Percentiles rank a stretch among this genome's conserved stretches.
Evolutionary conservation across 2,329 filamentous ascomycete genomes (phyloP).

Genomic region (Rhynchosporium agropyri): DNA sequence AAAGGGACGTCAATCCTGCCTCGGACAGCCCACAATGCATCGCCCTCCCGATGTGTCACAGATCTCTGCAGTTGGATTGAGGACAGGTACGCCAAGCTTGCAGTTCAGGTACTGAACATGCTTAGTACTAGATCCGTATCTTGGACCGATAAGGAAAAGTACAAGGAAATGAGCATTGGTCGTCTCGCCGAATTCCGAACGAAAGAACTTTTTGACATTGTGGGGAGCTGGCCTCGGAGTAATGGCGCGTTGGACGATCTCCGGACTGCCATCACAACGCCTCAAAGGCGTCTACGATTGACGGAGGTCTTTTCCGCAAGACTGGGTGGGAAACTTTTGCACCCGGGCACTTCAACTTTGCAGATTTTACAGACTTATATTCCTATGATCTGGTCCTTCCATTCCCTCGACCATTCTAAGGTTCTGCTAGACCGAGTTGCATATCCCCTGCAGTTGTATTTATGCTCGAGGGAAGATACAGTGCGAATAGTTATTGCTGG

Average conservation of each 20-base stretch:
- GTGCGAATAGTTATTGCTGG: conserved; percentile 77
- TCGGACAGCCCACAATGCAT: conserved; percentile 41
- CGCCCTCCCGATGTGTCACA: conserved; percentile 57
- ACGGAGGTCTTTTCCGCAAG: conserved; percentile 70
- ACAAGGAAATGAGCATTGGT: conserved; percentile 70
- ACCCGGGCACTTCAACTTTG: conserved; percentile 75
- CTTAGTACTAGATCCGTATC: conserved; percentile 46
- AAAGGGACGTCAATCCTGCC: conserved; percentile 38
- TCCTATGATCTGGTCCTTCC: conserved; percentile 76
- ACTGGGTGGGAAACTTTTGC: conserved; percentile 67
- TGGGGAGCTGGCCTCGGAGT: conserved; percentile 73
- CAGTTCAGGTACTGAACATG: conserved; percentile 59
- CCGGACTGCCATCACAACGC: conserved; percentile 68
- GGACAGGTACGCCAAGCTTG: conserved; percentile 65
- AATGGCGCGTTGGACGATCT: conserved; percentile 74
- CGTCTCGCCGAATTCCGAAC: conserved; percentile 71
- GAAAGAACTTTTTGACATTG: conserved; percentile 76
- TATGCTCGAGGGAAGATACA: conserved; percentile 76
- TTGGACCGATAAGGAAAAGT: conserved; percentile 63
- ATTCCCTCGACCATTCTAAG: conserved; percentile 74
- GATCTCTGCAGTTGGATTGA: conserved; percentile 69
- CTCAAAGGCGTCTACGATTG: conserved; percentile 68
- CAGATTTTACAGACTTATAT: conserved; percentile 79
- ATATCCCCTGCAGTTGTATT: conserved; percentile 71
- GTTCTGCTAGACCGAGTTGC: conserved; percentile 77